Evolutionary conservation across 1,139 yeast genomes (phyloP), one percentile per base, ranked within the genome.

Genomic region (Ashbya aceris): DNA sequence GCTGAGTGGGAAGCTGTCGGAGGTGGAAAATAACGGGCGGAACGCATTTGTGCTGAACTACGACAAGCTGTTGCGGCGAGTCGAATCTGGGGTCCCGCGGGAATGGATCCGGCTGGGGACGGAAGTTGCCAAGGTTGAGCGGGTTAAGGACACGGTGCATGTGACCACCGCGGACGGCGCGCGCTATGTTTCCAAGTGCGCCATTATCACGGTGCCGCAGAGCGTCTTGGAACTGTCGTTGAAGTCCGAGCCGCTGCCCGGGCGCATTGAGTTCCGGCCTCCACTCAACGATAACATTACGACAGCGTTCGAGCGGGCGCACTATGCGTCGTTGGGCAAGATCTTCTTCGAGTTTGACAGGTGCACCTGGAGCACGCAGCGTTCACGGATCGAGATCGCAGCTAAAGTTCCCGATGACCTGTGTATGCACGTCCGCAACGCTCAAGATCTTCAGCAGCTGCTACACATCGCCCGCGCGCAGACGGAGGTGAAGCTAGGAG

Each of bases 261-360:
- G 61, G 5, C 54, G 54, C 32, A 74, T 85, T 33, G 60, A 61
- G 36, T 85, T 89, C 75, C 54, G 52, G 1, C 91, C 93, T 0
- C 59, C 66, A 2, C 64, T 85, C 17, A 87, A 91, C 0, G 8
- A 37, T 1, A 49, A 55, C 0, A 65, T 84, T 12, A 48, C 51
- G 1, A 64, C 64, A 0, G 69, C 85, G 0, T 59, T 83, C 7
- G 49, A 63, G 1, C 66, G 64, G 3, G 69, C 81, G 46, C 80
- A 79, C 50, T 79, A 77, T 59, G 89, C 86, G 0, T 75, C 83
- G 1, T 63, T 86, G 40, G 95, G 95, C 0, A 86, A 86, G 60
- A 79, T 83, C 5, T 66, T 83, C 0, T 71, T 86, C 49, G 93
- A 83, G 56, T 86, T 85, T 55, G 78, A 75, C 9, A 47, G 60